phyloP scores from a whole-genome alignment of 78 protist genomes.

The Polysphondylium violaceum region DNA sequence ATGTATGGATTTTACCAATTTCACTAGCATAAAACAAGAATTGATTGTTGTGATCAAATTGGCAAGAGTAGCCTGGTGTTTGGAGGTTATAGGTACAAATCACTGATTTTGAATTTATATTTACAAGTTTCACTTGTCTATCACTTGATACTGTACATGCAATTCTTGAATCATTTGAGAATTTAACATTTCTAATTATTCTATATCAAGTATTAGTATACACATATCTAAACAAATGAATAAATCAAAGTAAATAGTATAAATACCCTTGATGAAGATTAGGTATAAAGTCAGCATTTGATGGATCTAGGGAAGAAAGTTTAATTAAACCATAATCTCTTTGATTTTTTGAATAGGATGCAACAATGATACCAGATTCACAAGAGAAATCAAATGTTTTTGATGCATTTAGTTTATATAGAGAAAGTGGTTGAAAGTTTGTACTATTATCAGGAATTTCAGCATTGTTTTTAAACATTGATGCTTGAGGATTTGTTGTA shows the following conservation, averaged over 20 bases:
- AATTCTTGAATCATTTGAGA: conserved; percentile 1
- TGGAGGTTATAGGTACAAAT: background rate
- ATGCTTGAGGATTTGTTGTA: background rate
- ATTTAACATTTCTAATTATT: conserved; percentile 22
- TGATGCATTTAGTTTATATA: conserved; percentile 32
- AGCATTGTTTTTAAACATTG: too few species aligned
- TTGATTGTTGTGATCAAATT: conserved; percentile 23
- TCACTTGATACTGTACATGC: conserved; percentile 8
- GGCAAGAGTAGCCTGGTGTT: conserved; percentile 31
- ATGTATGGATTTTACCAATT: background rate
- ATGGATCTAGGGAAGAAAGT: conserved; percentile 27
- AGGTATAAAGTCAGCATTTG: conserved; percentile 5
- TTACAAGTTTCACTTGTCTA: conserved; percentile 11
- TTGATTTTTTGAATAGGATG: background rate
- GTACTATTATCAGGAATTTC: conserved; percentile 10
- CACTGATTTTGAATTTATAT: conserved; percentile 5
- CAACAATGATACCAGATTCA: conserved; percentile 24
- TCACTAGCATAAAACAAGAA: conserved; percentile 24
- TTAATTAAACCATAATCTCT: conserved; percentile 15
- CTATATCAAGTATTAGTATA: too few species aligned
- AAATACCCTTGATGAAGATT: conserved; percentile 24
- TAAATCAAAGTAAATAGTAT: background rate
- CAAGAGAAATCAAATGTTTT: conserved; percentile 48
- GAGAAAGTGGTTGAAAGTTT: conserved; percentile 25
- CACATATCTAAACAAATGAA: background rate